Conservation (phyloP, 2,329 filamentous ascomycete genomes). For the Colletotrichum sp. region DNA sequence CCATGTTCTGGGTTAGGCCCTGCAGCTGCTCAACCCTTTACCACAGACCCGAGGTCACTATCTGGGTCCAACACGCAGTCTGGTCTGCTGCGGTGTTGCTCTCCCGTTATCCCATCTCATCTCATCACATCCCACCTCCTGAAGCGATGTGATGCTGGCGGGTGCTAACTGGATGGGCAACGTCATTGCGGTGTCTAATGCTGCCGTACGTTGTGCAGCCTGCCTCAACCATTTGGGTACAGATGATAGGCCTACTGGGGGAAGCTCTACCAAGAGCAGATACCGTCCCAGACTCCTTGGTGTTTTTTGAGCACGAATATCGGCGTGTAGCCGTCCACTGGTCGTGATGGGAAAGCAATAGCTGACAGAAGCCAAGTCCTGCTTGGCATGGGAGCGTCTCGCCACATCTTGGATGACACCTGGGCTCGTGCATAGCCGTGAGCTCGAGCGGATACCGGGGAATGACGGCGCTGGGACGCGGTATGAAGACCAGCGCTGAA, state of each 20-base stretch:
- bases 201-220: background rate
- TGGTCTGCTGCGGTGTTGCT: background rate
- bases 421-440: background rate
- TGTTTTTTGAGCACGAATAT: background rate
- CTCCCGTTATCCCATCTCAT: background rate
- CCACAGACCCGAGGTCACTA: background rate
- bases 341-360: background rate
- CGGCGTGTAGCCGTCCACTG: background rate
- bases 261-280: background rate
- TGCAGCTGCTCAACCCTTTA: background rate
- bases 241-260: background rate
- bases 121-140: background rate
- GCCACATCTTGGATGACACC: background rate
- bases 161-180: background rate
- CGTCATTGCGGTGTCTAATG: background rate
- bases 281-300: background rate
- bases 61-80: background rate
- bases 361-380: background rate
- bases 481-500: background rate
- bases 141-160: background rate
- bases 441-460: background rate
- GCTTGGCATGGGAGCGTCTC: background rate
- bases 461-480: background rate
- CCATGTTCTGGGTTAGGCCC: background rate
- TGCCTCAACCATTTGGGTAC: background rate